Evolutionary conservation across 2,329 filamentous ascomycete species (phyloP).

Genomic region (Thielaviopsis euricoi): DNA sequence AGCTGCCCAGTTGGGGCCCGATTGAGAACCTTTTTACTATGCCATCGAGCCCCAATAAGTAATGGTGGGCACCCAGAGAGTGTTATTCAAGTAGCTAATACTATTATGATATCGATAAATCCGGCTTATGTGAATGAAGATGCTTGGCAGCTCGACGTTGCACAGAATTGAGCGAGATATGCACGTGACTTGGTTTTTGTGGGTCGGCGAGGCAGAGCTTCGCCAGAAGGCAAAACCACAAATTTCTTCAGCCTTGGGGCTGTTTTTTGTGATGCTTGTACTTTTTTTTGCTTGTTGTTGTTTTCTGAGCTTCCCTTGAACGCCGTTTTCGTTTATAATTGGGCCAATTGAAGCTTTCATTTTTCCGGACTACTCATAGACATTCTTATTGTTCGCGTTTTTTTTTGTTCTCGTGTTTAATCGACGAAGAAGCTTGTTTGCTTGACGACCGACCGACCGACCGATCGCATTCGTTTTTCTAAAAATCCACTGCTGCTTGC

Average conservation of each 20-base stretch:
- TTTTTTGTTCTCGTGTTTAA: neutral
- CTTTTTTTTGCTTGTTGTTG: neutral
- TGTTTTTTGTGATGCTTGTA: neutral
- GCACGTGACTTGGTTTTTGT: constrained; percentile 9
- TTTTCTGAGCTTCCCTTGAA: neutral
- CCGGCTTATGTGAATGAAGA: neutral
- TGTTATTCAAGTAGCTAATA: neutral
- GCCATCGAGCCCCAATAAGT: neutral
- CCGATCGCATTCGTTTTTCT: neutral
- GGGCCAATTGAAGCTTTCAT: neutral
- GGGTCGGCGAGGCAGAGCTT: constrained; percentile 10
- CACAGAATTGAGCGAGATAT: neutral
- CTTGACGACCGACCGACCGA: neutral
- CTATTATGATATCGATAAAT: neutral
- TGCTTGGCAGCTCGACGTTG: neutral
- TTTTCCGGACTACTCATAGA: neutral
- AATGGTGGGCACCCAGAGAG: neutral
- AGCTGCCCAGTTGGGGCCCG: constrained; percentile 24
- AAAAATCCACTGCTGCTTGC: neutral
- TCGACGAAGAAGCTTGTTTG: neutral
- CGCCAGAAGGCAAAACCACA: constrained; percentile 6
- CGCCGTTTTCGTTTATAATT: neutral
- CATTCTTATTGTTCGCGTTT: neutral
- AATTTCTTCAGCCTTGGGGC: constrained; percentile 13
- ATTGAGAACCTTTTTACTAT: constrained; percentile 13